Evolutionary conservation across 495 filamentous ascomycete species (phyloP), one percentile per base, ranked within the genome.

Genomic region (Chaetomidium leptoderma): DNA sequence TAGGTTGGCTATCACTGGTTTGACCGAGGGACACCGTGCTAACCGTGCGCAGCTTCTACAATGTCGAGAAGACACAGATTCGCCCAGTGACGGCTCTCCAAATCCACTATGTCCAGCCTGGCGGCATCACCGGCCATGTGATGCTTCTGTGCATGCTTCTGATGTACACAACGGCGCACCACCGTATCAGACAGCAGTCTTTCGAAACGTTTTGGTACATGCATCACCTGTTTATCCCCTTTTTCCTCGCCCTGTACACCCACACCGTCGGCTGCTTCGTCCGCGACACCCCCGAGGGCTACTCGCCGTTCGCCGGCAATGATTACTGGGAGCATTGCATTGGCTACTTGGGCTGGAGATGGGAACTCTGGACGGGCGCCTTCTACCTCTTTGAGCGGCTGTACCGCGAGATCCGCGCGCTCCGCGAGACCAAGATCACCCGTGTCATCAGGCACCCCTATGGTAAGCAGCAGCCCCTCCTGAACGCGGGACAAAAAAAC

Each of bases 151-250:
- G 93, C 80, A 97, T 99, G 93, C 77, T 99, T 52, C 73, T 99
- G 53, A 99, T 99, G 83, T 99, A 93, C 72, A 99, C 93, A 19
- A 96, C 95, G 8, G 87, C 93, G 4, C 93, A 99, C 66, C 80
- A 85, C 63, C 87, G 88, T 62, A 97, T 99, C 63, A 88, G 93
- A 49, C 90, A 97, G 69, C 93, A 99, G 67, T 95, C 89, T 2
- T 99, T 88, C 71, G 93, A 99, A 73, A 92, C 92, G 1, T 99
- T 99, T 68, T 97, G 92, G 93, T 99, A 99, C 72, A 96, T 90
- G 11, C 93, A 99, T 71, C 95, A 99, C 62, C 82, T 99, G 10
- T 97, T 97, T 68, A 87, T 99, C 60, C 92, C 95, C 14, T 99
- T 99, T 74, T 75, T 97, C 67, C 80, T 99, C 39, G 90, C 80